Conservation (phyloP, 208 protist species). For the Chromosphaera perkinsii region DNA sequence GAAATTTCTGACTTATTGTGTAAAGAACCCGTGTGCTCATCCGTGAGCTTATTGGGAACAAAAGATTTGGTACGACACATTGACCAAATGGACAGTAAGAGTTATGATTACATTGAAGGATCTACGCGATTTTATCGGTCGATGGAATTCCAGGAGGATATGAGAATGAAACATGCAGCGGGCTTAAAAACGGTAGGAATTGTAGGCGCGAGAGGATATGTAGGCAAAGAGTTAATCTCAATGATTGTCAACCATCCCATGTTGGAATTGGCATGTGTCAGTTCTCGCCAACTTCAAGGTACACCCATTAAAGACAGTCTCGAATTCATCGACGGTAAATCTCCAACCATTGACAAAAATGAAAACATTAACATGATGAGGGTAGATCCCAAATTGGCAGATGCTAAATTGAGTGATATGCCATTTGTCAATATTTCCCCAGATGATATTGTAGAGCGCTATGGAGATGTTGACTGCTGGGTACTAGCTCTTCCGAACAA, state of each 20-base stretch:
- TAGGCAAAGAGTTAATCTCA: slow-evolving; percentile 30
- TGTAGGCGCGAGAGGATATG: slow-evolving; percentile 39
- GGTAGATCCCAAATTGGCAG: no score
- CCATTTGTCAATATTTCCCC: slow-evolving; percentile 28
- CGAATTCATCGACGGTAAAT: slow-evolving; percentile 6
- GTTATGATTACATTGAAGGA: no score
- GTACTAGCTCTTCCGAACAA: slow-evolving; percentile 48
- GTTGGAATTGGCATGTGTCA: slow-evolving; percentile 39
- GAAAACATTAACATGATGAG: no score
- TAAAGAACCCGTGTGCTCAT: no score
- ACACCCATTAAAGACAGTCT: slow-evolving; percentile 24
- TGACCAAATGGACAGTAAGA: no score
- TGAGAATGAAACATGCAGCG: no score
- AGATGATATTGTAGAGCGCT: slow-evolving; percentile 32
- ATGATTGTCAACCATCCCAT: slow-evolving; percentile 27
- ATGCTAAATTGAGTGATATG: background rate
- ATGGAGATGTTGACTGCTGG: slow-evolving; percentile 37
- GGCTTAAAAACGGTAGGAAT: slow-evolving; percentile 25
- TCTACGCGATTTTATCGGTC: no score
- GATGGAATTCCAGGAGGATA: no score
- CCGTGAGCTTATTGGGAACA: no score
- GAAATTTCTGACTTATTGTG: no score
- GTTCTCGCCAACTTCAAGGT: slow-evolving; percentile 32
- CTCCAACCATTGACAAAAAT: background rate
- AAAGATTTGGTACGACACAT: no score